These are phyloP conservation scores for Ogataea chonburiensis DNA, from an alignment of 805 yeast species.

Conservation along the genomic window DNA sequence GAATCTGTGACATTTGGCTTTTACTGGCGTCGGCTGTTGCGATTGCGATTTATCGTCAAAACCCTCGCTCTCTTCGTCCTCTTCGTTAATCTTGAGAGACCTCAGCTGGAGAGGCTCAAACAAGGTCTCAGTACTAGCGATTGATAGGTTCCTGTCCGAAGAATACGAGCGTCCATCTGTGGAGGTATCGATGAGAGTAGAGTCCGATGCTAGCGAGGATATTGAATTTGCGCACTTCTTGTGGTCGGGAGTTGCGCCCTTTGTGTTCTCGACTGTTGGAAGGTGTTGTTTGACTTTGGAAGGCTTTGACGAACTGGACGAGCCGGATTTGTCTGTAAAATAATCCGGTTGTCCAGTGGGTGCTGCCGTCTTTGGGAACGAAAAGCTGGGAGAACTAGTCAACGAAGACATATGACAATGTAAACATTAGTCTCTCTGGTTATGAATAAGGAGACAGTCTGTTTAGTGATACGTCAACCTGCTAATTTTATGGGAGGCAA, in stretches of 20 bases:
- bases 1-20: conserved; percentile 18
- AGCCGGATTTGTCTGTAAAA: conserved; percentile 3
- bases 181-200: conserved; percentile 19
- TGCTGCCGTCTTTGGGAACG: conserved; percentile 10
- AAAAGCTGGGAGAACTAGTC: conserved; percentile 16
- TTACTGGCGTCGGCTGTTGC: conserved; percentile 14
- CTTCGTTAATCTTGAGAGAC: conserved; percentile 20
- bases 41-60: conserved; percentile 7
- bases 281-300: too few relatives aligned
- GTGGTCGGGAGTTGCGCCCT: too few relatives aligned
- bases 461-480: conserved; percentile 5
- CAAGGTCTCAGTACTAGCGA: conserved; percentile 25
- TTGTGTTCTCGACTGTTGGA: conserved; percentile 1
- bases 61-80: conserved; percentile 17
- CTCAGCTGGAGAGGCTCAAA: conserved; percentile 19
- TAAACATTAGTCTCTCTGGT: conserved; percentile 2
- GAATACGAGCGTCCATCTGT: conserved; percentile 1
- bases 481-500: conserved; percentile 6
- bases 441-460: background rate
- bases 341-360: conserved; percentile 4
- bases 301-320: background rate
- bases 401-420: conserved; percentile 16
- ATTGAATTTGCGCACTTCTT: conserved; percentile 22
- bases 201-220: conserved; percentile 23
- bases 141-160: conserved; percentile 15